These are phyloP conservation scores for Erysimum cheiri DNA, from an alignment of 441 rosid species.

Conservation along the genomic window DNA sequence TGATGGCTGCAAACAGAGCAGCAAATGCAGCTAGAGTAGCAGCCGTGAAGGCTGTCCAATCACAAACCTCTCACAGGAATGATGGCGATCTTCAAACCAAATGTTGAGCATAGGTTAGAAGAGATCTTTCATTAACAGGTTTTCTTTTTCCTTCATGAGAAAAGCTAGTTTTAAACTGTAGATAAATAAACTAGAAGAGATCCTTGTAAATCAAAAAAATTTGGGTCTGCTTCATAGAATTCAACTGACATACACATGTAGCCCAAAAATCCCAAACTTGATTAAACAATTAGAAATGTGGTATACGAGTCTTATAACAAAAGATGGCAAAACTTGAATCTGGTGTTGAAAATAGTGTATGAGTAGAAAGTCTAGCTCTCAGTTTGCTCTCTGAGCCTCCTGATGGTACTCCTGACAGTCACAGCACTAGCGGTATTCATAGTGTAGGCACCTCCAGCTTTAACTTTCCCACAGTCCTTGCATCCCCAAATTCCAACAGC, in stretches of 20 bases:
- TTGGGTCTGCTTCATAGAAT: conserved; percentile 3
- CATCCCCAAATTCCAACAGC: conserved; percentile 90
- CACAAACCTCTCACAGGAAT: conserved; percentile 18
- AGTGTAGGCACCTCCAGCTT: conserved; percentile 89
- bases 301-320: not conserved
- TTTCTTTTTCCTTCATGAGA: not conserved
- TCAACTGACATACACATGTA: not conserved
- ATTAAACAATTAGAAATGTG: not conserved
- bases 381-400: conserved; percentile 77
- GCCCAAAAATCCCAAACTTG: conserved; percentile 6
- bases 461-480: conserved; percentile 85
- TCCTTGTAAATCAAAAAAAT: conserved; percentile 5
- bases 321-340: not conserved
- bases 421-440: conserved; percentile 58
- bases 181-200: not conserved
- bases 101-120: conserved; percentile 9
- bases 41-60: conserved; percentile 74
- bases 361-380: conserved; percentile 54
- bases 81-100: conserved; percentile 25
- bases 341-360: not conserved
- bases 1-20: conserved; percentile 71
- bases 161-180: not conserved
- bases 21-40: conserved; percentile 87
- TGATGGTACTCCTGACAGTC: conserved; percentile 64
- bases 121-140: not conserved